phyloP scores from a whole-genome alignment of 306 rosid species.

The Neltuma alba region DNA sequence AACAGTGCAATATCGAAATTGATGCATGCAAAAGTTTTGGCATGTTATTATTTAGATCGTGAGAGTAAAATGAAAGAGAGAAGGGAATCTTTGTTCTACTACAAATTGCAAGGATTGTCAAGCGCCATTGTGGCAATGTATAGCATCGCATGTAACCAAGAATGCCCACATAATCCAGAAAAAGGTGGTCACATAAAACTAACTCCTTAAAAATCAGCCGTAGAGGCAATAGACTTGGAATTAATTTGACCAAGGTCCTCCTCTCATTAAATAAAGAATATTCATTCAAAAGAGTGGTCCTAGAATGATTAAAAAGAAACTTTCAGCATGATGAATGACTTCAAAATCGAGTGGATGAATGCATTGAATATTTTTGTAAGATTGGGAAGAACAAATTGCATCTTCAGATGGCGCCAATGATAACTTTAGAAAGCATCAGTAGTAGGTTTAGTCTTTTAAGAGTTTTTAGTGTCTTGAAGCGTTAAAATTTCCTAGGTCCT shows the following conservation, averaged over 20 bases:
- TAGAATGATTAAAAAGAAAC: slow-evolving; percentile 10
- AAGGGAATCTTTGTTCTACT: neutral
- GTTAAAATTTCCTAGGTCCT: slow-evolving; percentile 1
- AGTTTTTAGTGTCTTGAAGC: neutral
- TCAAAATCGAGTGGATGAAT: neutral
- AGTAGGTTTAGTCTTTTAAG: neutral
- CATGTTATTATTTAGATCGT: neutral
- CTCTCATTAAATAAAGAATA: neutral
- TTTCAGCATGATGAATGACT: neutral
- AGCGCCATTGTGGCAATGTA: too few relatives aligned
- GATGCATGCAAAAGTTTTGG: neutral
- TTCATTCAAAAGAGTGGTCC: neutral
- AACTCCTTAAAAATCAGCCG: slow-evolving; percentile 9
- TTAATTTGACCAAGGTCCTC: slow-evolving; percentile 19
- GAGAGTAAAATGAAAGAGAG: neutral
- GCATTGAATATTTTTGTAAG: neutral
- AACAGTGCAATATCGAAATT: neutral
- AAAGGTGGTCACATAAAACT: neutral
- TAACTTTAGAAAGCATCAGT: neutral
- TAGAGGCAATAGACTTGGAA: neutral
- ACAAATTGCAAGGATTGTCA: slow-evolving; percentile 4
- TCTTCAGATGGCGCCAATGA: neutral
- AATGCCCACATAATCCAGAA: slow-evolving; percentile 1
- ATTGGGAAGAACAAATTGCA: neutral
- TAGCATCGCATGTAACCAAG: neutral